Base-by-base conservation (phyloP, 23 red algal species). In the Gracilaria domingensis region DNA sequence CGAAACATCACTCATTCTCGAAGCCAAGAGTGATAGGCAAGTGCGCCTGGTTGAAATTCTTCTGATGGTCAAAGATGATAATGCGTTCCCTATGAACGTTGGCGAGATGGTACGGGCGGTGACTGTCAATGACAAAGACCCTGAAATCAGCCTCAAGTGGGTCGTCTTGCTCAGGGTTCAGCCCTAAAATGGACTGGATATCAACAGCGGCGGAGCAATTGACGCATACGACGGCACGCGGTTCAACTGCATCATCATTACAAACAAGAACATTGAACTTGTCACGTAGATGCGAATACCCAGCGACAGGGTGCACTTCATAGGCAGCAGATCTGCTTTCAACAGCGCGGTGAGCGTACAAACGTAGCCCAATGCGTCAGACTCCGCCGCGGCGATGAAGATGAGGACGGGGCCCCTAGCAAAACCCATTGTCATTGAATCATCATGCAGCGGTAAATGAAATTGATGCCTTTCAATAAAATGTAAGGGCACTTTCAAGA, bases 141-240 rank as follows among this genome's bases (percentile, higher is more conserved):
- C 49, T 72, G 67, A 98, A 75, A 40, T 84, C 78, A 5, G 51
- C 38, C 8, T 24, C 34, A 13, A 79, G 33, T 40, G 59, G 37
- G 37, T 92, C n/a, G 35, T 24, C 9, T 56, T 59, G 53, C 0
- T 88, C 91, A 36, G 51, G 51, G 21, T 36, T 25, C 14, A 87
- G 61, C 4, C 38, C 21, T 11, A 98, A 39, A 23, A 98, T 60
- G 32, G 73, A 30, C 39, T 53, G 75, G 33, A 98, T 64, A 59
- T 95, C 93, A 34, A 98, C 97, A 14, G 79, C 58, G 20, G 97
- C 97, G 12, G 93, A 93, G 53, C 93, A 95, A 54, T 98, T 96
- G 60, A 98, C 86, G 21, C 55, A 84, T 12, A 98, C n/a, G 24
- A 86, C 66, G 24, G 88, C 87, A 23, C 95, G 90, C 56, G 93